These are phyloP conservation scores for Peronospora belbahrii DNA, from an alignment of 352 stramenopile genomes.

Conservation along the genomic window DNA sequence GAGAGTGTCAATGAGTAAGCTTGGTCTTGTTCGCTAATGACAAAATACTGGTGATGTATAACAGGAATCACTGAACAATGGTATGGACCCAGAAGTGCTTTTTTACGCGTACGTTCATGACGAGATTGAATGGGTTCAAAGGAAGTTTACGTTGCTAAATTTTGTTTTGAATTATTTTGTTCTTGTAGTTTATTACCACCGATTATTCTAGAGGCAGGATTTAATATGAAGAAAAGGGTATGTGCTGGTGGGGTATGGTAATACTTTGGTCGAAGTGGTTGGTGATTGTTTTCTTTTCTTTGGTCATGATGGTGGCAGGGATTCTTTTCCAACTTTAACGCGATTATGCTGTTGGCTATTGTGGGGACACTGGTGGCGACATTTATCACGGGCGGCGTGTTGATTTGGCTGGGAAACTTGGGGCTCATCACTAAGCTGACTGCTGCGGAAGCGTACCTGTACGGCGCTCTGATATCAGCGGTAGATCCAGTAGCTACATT, in stretches of 20 bases:
- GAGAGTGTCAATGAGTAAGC: too few species aligned
- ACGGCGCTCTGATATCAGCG: constrained; percentile 88
- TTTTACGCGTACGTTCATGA: constrained; percentile 62
- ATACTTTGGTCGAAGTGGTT: too few species aligned
- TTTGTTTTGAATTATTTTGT: not conserved
- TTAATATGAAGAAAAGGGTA: constrained; percentile 86
- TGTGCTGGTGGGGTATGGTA: too few species aligned
- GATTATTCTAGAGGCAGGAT: constrained; percentile 82
- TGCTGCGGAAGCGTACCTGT: constrained; percentile 86
- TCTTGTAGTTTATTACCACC: constrained; percentile 47
- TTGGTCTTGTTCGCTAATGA: constrained; percentile 4
- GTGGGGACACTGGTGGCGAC: constrained; percentile 73
- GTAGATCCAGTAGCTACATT: constrained; percentile 92
- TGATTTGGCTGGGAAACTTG: constrained; percentile 70
- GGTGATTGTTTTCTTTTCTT: constrained; percentile 4
- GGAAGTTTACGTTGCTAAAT: not conserved
- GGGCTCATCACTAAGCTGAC: constrained; percentile 72
- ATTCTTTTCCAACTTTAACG: constrained; percentile 85
- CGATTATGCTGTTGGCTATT: constrained; percentile 76
- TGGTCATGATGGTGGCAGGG: constrained; percentile 27
- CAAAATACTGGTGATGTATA: not conserved
- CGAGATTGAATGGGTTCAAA: not conserved
- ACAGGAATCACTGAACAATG: constrained; percentile 73
- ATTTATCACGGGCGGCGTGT: constrained; percentile 68
- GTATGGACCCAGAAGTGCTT: constrained; percentile 74